Base-by-base conservation (phyloP, 192 early-diverging fungal genomes). In the Gaertneriomyces semiglobifer region DNA sequence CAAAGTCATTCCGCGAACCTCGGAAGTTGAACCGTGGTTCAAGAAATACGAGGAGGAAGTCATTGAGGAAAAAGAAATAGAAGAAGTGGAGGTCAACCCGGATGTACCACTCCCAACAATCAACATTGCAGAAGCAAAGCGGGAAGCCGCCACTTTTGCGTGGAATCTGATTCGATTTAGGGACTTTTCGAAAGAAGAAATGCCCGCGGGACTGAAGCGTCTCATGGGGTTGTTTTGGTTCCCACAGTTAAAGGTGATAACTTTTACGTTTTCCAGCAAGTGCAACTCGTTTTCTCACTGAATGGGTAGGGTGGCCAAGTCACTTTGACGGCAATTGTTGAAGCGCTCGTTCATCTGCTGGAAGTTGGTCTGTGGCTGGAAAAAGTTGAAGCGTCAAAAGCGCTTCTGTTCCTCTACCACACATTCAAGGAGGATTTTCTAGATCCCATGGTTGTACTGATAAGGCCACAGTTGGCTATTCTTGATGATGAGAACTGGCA, bases 191-290 rank as follows among this genome's bases (percentile, higher is more conserved):
- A 70, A 74, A 8, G 63, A 65, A 8, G 65, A 75, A 14, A 44
- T 77, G 2, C 61, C 65, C 1, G 47, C 53, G 12, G 75, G 74
- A 53, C 33, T 80, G 8, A 38, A 33, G 20, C 54, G 65, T 38
- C 45, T 80, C n/a, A 74, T 77, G 50, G 54, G 65, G 7, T 57
- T 48, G 54, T 72, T 74, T 54, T 80, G 78, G 78, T 80, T 80
- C 64, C 78, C 78, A 14, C 74, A 72, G 47, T 53, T 79, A 10
- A 52, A 62, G 66, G 77, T 79, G 45, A 68, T 14, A 39, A 33
- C 5, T 16, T 33, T 4, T 16, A 33, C 25, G 25, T 33, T 33
- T 2, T 2, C 2, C 25, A 33, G 25, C 25, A 33, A 33, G 25
- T n/a, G 41, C 40, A 61, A n/a, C 20, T 16, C 14, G 18, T 40